phyloP scores from a whole-genome alignment of 192 early-diverging fungal genomes.

The Rhizoclosmatium globosum region DNA sequence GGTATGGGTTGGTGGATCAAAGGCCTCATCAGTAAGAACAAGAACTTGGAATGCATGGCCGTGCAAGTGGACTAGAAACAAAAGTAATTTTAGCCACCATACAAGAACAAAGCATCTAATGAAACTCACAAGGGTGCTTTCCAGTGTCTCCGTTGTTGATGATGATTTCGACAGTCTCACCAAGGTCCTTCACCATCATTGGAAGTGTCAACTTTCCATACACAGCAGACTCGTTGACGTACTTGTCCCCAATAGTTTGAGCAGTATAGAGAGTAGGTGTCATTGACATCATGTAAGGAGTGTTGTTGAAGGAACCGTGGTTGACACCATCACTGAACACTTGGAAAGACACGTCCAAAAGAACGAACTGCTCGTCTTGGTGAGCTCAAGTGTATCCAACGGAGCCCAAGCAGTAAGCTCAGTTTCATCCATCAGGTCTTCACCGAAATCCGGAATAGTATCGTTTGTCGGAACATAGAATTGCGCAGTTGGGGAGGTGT shows the following conservation, averaged over 20 bases:
- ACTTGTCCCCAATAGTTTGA: slow-evolving; percentile 61
- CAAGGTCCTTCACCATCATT: slow-evolving; percentile 67
- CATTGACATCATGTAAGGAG: slow-evolving; percentile 68
- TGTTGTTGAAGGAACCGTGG: slow-evolving; percentile 84
- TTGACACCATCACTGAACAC: slow-evolving; percentile 77
- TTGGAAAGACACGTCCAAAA: slow-evolving; percentile 66
- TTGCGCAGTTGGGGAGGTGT: slow-evolving; percentile 9
- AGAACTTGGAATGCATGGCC: slow-evolving; percentile 82
- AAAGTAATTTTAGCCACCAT: not conserved
- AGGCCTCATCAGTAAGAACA: slow-evolving; percentile 65
- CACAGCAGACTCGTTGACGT: slow-evolving; percentile 53
- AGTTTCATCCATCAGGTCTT: slow-evolving; percentile 18
- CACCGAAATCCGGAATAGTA: slow-evolving; percentile 18
- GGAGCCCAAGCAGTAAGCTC: not conserved
- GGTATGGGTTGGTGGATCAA: slow-evolving; percentile 51
- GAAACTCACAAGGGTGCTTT: slow-evolving; percentile 64
- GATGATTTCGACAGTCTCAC: slow-evolving; percentile 70
- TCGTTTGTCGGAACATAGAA: slow-evolving; percentile 6
- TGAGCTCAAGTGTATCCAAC: slow-evolving; percentile 29
- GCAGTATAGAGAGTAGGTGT: slow-evolving; percentile 75
- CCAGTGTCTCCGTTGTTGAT: slow-evolving; percentile 80
- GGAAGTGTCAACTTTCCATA: slow-evolving; percentile 75
- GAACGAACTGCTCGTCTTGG: slow-evolving; percentile 62
- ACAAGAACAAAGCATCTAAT: not conserved
- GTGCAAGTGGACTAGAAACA: slow-evolving; percentile 78